Base-by-base conservation (phyloP, 306 rosid genomes). In the Cicer pinnatifidum region DNA sequence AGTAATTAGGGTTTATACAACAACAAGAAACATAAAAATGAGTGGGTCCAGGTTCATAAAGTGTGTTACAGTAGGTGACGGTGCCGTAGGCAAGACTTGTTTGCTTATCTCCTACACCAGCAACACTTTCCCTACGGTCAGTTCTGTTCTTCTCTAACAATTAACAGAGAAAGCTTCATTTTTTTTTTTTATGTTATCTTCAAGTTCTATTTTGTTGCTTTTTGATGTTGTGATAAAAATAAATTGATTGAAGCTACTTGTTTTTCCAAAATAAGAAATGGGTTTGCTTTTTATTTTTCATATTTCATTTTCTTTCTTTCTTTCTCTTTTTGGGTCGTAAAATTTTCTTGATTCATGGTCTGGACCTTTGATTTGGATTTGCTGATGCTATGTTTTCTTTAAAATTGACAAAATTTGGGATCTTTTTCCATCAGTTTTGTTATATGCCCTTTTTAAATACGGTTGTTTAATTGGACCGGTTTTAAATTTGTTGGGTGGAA, bases 71-170 rank as follows among this genome's bases (percentile, higher is more conserved):
- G 98, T 93, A 0, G 98, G 98, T 40, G 98, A 93, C 45, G 97
- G 98, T 39, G 98, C 98, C 1, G 97, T 93, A 37, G 98, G 98
- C 78, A 91, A 93, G 81, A 93, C 98, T 75, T 93, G 98, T 84
- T 89, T 93, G 98, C 98, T 91, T 68, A 93, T 93, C 80, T 93
- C 98, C 66, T 90, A 93, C 81, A 93, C 98, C 80, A 93, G 96
- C 90, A 93, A 91, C 84, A 93, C 98, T 82, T 91, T 93, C 85
- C 98, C 97, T 20, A 91, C 97, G 83, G 98, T 91, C 11, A 76
- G 88, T 70, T 63, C 39, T 28, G 88, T 70, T 63, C 39, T 28
- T 11, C 19, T 46, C 48, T 33, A 11, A 53, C 67, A 76, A 75
- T 68, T 4, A n/a, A n/a, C 66, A 11, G 15, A 78, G 9, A 71